A percentile compares a stretch with the other conserved stretches of the same genome.
Evolutionary conservation across 2,329 filamentous ascomycete genomes (phyloP).

Genomic region (Seiridium cupressi): DNA sequence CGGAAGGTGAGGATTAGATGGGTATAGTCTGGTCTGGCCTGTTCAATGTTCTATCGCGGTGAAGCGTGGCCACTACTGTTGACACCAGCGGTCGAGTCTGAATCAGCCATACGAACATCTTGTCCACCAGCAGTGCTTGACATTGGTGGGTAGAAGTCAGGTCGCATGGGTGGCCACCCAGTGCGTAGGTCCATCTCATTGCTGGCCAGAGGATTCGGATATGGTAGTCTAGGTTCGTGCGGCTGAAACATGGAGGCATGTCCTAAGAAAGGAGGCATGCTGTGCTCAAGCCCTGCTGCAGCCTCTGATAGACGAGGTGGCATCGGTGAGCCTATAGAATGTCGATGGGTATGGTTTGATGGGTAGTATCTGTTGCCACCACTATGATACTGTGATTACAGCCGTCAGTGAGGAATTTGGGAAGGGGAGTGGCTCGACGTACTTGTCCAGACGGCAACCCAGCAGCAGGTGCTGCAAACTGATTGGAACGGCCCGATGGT

Average conservation of each 20-base stretch:
- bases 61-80: too few species aligned
- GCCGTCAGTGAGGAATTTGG: neutral
- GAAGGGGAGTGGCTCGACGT: neutral
- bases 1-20: too few species aligned
- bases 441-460: neutral
- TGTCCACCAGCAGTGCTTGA: neutral
- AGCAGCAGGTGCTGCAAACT: conserved; percentile 1
- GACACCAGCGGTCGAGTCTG: neutral
- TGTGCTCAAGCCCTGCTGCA: neutral
- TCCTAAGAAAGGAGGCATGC: neutral
- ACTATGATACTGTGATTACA: neutral
- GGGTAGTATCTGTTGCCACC: neutral
- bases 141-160: neutral
- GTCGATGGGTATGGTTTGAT: neutral
- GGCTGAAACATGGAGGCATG: neutral
- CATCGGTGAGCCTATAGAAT: neutral
- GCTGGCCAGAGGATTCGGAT: neutral
- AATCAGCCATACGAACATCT: neutral
- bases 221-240: neutral
- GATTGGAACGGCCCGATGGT: conserved; percentile 18
- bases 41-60: too few species aligned
- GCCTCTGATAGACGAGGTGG: neutral
- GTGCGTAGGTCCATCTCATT: neutral
- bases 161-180: neutral
- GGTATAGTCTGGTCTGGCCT: too few species aligned